Percentiles rank a stretch among this genome's conserved stretches.
Evolutionary conservation across 2,329 filamentous ascomycete genomes (phyloP).

Genomic region (Annulohypoxylon truncatum): DNA sequence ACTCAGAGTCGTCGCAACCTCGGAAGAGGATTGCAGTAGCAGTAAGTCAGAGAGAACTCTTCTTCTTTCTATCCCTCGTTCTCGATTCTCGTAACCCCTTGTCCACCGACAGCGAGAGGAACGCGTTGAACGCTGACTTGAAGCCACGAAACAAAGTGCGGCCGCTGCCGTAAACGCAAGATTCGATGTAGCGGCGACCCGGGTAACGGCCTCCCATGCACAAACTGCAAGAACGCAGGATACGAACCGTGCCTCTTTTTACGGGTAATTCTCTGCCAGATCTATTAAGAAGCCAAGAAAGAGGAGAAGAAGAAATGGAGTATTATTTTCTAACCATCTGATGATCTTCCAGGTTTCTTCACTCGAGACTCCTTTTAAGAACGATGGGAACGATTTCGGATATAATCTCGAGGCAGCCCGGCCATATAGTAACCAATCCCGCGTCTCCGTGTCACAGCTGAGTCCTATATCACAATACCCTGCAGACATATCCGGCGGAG

Average conservation of each 20-base stretch:
- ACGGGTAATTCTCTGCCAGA: constrained; percentile 66
- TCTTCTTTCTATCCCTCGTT: constrained; percentile 2
- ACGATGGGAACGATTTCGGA: constrained; percentile 49
- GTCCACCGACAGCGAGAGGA: background rate
- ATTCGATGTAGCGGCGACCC: constrained; percentile 92
- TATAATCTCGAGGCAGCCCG: constrained; percentile 54
- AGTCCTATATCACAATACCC: constrained; percentile 50
- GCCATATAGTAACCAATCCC: constrained; percentile 48
- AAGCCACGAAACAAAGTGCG: constrained; percentile 70
- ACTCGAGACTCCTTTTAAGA: constrained; percentile 52
- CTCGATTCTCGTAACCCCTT: background rate
- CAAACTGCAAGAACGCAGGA: constrained; percentile 83
- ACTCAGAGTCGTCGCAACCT: constrained; percentile 59
- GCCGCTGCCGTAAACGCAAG: constrained; percentile 90
- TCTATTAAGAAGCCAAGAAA: constrained; percentile 6
- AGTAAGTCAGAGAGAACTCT: constrained; percentile 55
- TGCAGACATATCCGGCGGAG: constrained; percentile 50
- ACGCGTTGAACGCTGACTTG: constrained; percentile 31
- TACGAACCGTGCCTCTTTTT: constrained; percentile 80
- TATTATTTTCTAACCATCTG: constrained; percentile 32
- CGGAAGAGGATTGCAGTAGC: constrained; percentile 70
- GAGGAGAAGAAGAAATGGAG: constrained; percentile 1
- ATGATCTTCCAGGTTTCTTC: constrained; percentile 52
- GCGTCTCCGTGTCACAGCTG: constrained; percentile 46
- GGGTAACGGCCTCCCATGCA: constrained; percentile 80